Conservation (phyloP, 1,284 basidiomycete genomes). For the Papiliotrema fonsecae region DNA sequence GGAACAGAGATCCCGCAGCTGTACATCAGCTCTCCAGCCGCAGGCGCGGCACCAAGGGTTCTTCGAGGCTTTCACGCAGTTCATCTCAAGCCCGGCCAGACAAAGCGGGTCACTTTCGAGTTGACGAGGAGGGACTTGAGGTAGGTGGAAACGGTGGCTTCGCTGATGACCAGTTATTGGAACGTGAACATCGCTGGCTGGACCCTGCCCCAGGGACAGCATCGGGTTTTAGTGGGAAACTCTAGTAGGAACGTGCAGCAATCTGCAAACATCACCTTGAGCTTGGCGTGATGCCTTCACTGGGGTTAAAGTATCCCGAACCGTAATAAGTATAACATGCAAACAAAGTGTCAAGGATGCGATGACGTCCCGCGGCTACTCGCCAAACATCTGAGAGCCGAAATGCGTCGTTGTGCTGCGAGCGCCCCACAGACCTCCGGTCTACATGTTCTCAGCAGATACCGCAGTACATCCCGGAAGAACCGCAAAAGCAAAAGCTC, state of each 20-base stretch:
- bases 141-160: neutral
- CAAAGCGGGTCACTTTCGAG: slow-evolving; percentile 10
- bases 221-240: slow-evolving; percentile 8
- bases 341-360: no score
- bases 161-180: slow-evolving; percentile 9
- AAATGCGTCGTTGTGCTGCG: no score
- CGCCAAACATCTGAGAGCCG: no score
- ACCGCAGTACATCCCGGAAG: no score
- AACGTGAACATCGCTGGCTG: slow-evolving; percentile 8
- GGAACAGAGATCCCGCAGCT: slow-evolving; percentile 50
- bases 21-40: slow-evolving; percentile 14
- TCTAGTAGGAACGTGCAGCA: neutral
- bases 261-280: neutral
- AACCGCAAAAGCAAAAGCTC: no score
- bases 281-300: neutral
- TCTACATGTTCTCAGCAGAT: no score
- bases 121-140: slow-evolving; percentile 14
- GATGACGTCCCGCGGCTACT: no score
- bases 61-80: slow-evolving; percentile 13
- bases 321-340: no score
- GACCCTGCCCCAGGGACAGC: slow-evolving; percentile 4
- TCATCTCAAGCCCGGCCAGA: slow-evolving; percentile 5
- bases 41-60: slow-evolving; percentile 7
- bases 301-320: no score
- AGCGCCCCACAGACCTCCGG: no score